Conservation (phyloP, 805 yeast species). For the Metschnikowia baotianmanensis region DNA sequence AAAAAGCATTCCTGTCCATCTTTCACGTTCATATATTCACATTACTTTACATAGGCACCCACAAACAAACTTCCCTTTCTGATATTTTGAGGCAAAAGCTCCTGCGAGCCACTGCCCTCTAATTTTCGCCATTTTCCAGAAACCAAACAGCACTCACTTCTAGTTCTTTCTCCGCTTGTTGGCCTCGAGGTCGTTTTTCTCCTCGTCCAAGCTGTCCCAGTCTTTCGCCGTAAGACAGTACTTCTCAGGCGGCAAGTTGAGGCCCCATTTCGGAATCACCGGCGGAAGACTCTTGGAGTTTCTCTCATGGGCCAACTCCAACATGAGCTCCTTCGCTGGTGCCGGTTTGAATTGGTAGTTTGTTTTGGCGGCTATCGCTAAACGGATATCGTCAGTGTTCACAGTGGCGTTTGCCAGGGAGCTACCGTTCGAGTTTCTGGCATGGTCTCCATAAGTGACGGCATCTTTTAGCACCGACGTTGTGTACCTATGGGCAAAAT, state of each 20-base stretch:
- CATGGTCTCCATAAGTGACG: slow-evolving; percentile 81
- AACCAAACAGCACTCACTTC: not conserved
- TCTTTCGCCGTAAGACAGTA: slow-evolving; percentile 85
- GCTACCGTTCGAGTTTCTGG: slow-evolving; percentile 39
- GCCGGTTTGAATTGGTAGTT: slow-evolving; percentile 93
- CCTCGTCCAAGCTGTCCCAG: slow-evolving; percentile 48
- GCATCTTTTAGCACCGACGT: slow-evolving; percentile 87
- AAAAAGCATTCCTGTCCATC: too few species aligned
- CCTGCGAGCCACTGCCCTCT: not conserved
- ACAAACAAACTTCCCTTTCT: too few species aligned
- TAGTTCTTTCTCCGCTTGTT: slow-evolving; percentile 12
- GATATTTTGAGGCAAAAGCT: too few species aligned
- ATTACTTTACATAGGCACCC: too few species aligned
- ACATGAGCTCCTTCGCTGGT: slow-evolving; percentile 86
- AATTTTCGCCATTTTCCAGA: not conserved
- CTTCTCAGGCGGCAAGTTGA: slow-evolving; percentile 95
- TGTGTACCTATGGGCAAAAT: slow-evolving; percentile 90
- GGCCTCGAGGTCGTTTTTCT: slow-evolving; percentile 18
- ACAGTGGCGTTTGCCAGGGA: slow-evolving; percentile 40
- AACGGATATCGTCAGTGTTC: slow-evolving; percentile 84
- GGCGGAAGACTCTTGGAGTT: slow-evolving; percentile 89
- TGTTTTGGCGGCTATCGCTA: slow-evolving; percentile 93
- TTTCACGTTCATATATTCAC: too few species aligned
- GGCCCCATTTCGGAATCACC: slow-evolving; percentile 86
- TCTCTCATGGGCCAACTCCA: slow-evolving; percentile 90